Evolutionary conservation across 768 basidiomycete species (phyloP), one percentile per base, ranked within the genome.

Genomic region (Serpula lacrymans): DNA sequence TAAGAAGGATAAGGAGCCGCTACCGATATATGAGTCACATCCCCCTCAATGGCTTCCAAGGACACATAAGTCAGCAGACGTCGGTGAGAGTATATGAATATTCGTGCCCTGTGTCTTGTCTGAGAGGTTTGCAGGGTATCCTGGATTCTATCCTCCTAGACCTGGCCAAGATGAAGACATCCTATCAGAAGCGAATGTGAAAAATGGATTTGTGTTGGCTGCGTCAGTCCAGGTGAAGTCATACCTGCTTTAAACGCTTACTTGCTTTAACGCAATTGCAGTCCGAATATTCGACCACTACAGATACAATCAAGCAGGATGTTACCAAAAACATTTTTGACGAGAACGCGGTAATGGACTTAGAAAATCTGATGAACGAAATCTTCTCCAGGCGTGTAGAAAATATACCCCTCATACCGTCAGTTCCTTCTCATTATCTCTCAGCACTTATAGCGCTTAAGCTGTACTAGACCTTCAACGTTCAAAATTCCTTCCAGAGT

Each of bases 401-500:
- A 38, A 69, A 60, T 39, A 58, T 75, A 9, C 72, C 82, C 14
- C 41, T 69, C 4, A 65, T 91, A 32, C 82, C 84, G 89, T 89
- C 57, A 50, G 85, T 67, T 36, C 8, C 21, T 24, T 41, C 4
- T 2, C 23, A 18, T 34, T 8, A 20, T 3, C 24, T 32, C 12
- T 18, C 6, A 22, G 3, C 5, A 12, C 34, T 8, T 6, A 10
- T 5, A 20, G 17, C 25, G 21, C 35, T 35, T 25, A 50, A 25
- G 43, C 6, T 21, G 14, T 13, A 41, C 20, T 37, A 50, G 88
- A 11, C 45, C 74, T 5, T 80, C 80, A 17, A 73, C 81, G 1
- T 92, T 88, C 60, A 84, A 82, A 37, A 77, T 91, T 50, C 89
- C 89, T 0, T 78, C 82, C n/a, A 68, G 89, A 50, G 86, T 88